These are phyloP conservation scores for Aspergillus coremiiformis DNA, from an alignment of 495 filamentous ascomycete genomes.

Conservation along the genomic window DNA sequence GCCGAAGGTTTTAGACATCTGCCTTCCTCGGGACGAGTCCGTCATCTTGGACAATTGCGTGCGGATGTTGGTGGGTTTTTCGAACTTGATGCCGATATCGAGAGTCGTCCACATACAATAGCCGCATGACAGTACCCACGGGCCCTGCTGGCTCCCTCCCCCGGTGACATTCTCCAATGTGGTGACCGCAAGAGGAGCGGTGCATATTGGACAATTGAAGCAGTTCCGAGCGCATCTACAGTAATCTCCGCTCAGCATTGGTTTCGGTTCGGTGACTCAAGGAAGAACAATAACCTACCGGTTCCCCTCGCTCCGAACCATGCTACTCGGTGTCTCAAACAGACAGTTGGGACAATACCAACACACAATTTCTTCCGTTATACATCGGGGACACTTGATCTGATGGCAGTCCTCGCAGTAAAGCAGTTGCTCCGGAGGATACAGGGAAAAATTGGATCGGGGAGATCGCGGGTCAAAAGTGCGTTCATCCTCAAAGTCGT, in stretches of 20 bases:
- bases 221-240: slow-evolving; percentile 85
- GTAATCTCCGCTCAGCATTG: background rate
- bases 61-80: slow-evolving; percentile 77
- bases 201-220: slow-evolving; percentile 87
- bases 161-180: slow-evolving; percentile 48
- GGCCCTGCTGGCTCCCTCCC: slow-evolving; percentile 43
- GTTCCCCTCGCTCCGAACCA: slow-evolving; percentile 85
- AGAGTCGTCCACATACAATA: slow-evolving; percentile 89
- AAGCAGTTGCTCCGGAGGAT: slow-evolving; percentile 86
- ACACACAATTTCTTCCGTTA: slow-evolving; percentile 82
- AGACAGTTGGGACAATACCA: slow-evolving; percentile 95
- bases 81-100: slow-evolving; percentile 85
- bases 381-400: slow-evolving; percentile 88
- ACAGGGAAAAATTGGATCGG: slow-evolving; percentile 81
- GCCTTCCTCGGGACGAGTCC: slow-evolving; percentile 25
- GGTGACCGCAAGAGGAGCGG: slow-evolving; percentile 68
- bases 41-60: slow-evolving; percentile 58
- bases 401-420: slow-evolving; percentile 97
- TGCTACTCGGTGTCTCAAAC: slow-evolving; percentile 88
- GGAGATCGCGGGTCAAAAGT: slow-evolving; percentile 81
- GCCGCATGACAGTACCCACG: slow-evolving; percentile 73
- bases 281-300: slow-evolving; percentile 47
- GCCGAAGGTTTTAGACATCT: slow-evolving; percentile 27
- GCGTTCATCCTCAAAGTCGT: slow-evolving; percentile 64
- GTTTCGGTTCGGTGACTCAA: background rate